Conservation (phyloP, 805 yeast genomes). For the Cyberlindnera suaveolens region DNA sequence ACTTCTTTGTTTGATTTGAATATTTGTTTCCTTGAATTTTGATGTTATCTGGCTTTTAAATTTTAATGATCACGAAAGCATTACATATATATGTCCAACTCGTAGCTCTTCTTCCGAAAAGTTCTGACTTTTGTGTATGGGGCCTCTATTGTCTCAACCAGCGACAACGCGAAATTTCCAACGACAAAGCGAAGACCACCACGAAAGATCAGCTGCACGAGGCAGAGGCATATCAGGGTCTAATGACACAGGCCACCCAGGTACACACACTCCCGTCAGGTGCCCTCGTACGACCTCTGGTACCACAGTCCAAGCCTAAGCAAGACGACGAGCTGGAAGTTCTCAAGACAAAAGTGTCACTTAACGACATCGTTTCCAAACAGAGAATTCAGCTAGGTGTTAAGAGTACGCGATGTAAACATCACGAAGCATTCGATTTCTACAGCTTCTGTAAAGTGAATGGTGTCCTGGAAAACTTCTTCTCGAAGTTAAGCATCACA, state of each 20-base stretch:
- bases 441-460: slow-evolving; percentile 10
- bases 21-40: neutral
- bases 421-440: slow-evolving; percentile 14
- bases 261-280: neutral
- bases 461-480: neutral
- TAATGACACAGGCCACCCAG: neutral
- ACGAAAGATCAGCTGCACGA: too few species aligned
- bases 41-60: too few species aligned
- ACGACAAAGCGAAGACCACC: too few species aligned
- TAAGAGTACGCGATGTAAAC: slow-evolving; percentile 11
- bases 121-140: too few species aligned
- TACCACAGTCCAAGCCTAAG: neutral
- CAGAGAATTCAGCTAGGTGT: slow-evolving; percentile 10
- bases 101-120: too few species aligned
- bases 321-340: slow-evolving; percentile 13
- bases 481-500: slow-evolving; percentile 1
- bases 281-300: slow-evolving; percentile 2
- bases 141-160: too few species aligned
- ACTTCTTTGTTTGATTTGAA: slow-evolving; percentile 10
- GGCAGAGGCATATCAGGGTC: too few species aligned
- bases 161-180: too few species aligned
- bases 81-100: too few species aligned
- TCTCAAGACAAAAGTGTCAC: slow-evolving; percentile 7
- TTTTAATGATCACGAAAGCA: too few species aligned
- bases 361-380: slow-evolving; percentile 13